Percentiles rank a stretch among this genome's conserved stretches.
phyloP scores from a whole-genome alignment of 768 basidiomycete genomes.

The Rubroboletus satanas region DNA sequence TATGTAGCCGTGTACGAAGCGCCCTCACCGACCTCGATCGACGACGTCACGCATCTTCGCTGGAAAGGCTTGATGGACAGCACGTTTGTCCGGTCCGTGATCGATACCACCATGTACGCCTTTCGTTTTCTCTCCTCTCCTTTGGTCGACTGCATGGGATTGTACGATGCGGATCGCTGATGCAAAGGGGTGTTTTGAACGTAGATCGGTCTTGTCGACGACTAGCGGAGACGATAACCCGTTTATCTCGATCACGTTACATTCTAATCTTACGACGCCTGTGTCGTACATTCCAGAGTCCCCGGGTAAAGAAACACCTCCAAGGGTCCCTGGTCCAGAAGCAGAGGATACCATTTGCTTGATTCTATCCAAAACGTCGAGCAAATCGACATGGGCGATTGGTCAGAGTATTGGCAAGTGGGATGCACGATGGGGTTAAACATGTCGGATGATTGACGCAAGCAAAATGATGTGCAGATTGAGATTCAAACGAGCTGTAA shows the following conservation, averaged over 20 bases:
- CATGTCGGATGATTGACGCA: too few species aligned
- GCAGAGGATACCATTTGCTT: slow-evolving; percentile 54
- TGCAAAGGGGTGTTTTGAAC: background rate
- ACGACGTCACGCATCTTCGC: slow-evolving; percentile 47
- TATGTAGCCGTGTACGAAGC: slow-evolving; percentile 64
- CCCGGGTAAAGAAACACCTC: slow-evolving; percentile 26
- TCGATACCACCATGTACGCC: slow-evolving; percentile 42
- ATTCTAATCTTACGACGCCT: slow-evolving; percentile 44
- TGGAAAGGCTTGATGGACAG: slow-evolving; percentile 60
- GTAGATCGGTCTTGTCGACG: slow-evolving; percentile 10
- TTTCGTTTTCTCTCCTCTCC: too few species aligned
- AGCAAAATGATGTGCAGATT: slow-evolving; percentile 35
- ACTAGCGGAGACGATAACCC: slow-evolving; percentile 3
- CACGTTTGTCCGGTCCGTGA: slow-evolving; percentile 48
- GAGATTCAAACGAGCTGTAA: slow-evolving; percentile 14
- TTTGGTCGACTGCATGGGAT: background rate
- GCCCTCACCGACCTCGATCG: slow-evolving; percentile 44
- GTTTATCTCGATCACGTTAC: slow-evolving; percentile 22
- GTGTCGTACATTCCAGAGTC: slow-evolving; percentile 46
- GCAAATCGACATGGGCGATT: slow-evolving; percentile 37
- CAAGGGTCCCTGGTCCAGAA: slow-evolving; percentile 43
- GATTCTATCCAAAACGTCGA: slow-evolving; percentile 29
- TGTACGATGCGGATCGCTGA: background rate
- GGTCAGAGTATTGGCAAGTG: slow-evolving; percentile 42
- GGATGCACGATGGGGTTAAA: slow-evolving; percentile 41